Evolutionary conservation across 2,329 filamentous ascomycete species (phyloP), one percentile per base, ranked within the genome.

Genomic region (Blumeriella jaapii): DNA sequence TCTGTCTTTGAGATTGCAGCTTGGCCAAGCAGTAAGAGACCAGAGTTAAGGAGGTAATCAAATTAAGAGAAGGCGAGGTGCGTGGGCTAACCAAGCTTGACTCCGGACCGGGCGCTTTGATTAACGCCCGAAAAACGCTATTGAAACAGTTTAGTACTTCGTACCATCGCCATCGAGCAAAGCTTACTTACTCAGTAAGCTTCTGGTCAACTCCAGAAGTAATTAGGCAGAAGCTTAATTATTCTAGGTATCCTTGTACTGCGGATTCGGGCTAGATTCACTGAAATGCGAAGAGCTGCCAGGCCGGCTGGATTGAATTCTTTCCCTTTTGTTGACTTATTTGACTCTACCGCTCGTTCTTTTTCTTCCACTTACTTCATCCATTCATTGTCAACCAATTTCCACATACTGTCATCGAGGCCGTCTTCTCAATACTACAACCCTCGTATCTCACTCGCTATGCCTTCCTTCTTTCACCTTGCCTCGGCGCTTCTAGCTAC

Each of bases 401-500:
- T 15, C 22, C 14, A 12, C 19, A n/a, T n/a, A n/a, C n/a, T n/a
- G 18, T 14, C n/a, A 18, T 8, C 8, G 14, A 28, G 22, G 11
- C 20, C 6, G 11, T 24, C 22, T 24, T n/a, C n/a, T n/a, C n/a
- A n/a, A n/a, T n/a, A n/a, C n/a, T n/a, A 24, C 22, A 20, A 17
- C 12, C 6, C 26, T n/a, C 13, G n/a, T 16, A 22, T n/a, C n/a
- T 14, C 6, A 7, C 16, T 13, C 16, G 13, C 27, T 22, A 41
- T 41, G 39, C 24, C n/a, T 27, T 22, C 39, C 10, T 22, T 38
- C 17, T 28, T 24, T 11, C 37, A 20, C 17, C 25, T 38, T 32
- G 16, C 23, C 29, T 24, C 29, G 7, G 33, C 18, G 10, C 22
- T 45, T 18, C 29, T 49, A 10, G 32, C 32, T 14, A 32, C 32